phyloP scores from a whole-genome alignment of 257 asterid genomes.

The Solanum ossicruentum region DNA sequence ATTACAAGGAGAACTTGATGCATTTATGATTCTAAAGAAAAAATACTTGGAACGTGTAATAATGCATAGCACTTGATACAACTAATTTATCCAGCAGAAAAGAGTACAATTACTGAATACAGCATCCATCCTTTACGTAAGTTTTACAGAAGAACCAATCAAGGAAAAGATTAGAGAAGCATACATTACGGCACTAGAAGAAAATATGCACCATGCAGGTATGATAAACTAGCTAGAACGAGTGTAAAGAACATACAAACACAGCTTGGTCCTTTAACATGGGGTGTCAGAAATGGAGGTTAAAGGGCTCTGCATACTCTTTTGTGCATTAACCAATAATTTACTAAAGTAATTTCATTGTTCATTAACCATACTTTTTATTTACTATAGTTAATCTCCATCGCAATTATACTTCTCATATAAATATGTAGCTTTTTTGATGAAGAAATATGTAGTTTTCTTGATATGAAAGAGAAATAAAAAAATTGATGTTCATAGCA shows the following conservation, averaged over 20 bases:
- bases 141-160: not conserved
- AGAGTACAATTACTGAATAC: not conserved
- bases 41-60: not conserved
- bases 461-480: not conserved
- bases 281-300: not conserved
- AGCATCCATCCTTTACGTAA: not conserved
- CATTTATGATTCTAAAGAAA: not conserved
- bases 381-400: not conserved
- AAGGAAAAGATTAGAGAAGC: not conserved
- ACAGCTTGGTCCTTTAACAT: not conserved
- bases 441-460: not conserved
- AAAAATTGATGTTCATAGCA: not conserved
- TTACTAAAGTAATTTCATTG: not conserved
- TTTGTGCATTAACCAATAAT: not conserved
- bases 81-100: not conserved
- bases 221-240: not conserved
- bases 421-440: not conserved
- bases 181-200: not conserved
- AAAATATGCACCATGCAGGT: not conserved
- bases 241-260: not conserved
- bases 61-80: not conserved
- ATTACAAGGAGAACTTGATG: not conserved
- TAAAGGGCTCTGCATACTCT: not conserved
- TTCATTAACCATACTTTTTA: not conserved
- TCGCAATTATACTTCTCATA: not conserved